Evolutionary conservation across 768 basidiomycete species (phyloP), one percentile per base, ranked within the genome.

Genomic region (Tylopilus balloui): DNA sequence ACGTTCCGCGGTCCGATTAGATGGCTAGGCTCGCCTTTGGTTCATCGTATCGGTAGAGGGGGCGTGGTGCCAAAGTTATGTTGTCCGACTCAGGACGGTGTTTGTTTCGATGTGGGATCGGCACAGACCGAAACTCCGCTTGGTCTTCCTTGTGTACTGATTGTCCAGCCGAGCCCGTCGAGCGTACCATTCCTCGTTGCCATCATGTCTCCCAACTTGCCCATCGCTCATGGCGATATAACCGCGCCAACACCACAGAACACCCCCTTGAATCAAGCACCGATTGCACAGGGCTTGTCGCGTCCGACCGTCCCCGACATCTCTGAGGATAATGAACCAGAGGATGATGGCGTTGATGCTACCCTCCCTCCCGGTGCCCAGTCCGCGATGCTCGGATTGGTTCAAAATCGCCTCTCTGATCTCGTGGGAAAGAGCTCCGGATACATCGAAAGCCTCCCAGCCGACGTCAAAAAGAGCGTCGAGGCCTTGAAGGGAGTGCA

Each of bases 161-260:
- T 68, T 55, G 54, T 53, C 25, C 51, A 36, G 43, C 40, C 36
- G 39, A 58, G 53, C 56, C 51, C 34, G 43, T 48, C 58, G 49
- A 46, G 54, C 47, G 41, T 50, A 52, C 48, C 61, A 12, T 49
- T 46, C 51, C 50, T 59, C 45, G 50, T 51, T 51, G 53, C 60
- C 60, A 63, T 61, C 60, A 89, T 89, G 87, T 84, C 84, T 41
- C 78, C 78, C 63, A 83, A 74, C 63, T 68, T 89, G 45, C 79
- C 82, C 60, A 88, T 89, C 66, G 69, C 73, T 24, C 69, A 72
- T 37, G 65, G 70, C 48, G 80, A 80, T 69, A 72, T 84, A 21
- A 84, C 86, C 3, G 92, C 92, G n/a, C 92, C 92, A 8, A 96
- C 92, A 14, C 92, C 92, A 20, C 88, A 90, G 73, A 95, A 96